phyloP scores from a whole-genome alignment of 2,329 filamentous ascomycete species.

The Golovinomyces cichoracearum region DNA sequence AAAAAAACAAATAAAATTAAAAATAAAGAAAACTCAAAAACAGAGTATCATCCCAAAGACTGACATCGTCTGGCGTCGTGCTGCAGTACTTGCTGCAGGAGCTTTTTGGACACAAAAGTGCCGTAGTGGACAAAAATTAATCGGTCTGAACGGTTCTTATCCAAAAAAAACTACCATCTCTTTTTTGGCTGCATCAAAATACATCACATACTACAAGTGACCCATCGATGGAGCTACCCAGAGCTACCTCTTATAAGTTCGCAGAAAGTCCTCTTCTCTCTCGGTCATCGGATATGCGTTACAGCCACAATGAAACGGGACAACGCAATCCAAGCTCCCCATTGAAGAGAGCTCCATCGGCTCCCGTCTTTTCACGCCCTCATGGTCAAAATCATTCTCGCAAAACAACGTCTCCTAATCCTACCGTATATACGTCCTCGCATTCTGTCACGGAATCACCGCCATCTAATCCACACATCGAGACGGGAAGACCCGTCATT shows the following conservation, averaged over 20 bases:
- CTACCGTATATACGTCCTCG: conserved; percentile 19
- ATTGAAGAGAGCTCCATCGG: conserved; percentile 24
- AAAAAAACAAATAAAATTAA: too few species aligned
- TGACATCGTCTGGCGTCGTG: too few species aligned
- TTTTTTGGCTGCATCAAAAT: too few species aligned
- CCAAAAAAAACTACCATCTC: too few species aligned
- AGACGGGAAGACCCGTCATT: background rate
- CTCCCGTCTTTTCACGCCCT: conserved; percentile 35
- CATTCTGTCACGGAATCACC: conserved; percentile 26
- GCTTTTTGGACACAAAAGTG: too few species aligned
- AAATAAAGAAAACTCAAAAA: too few species aligned
- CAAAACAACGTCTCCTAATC: conserved; percentile 19
- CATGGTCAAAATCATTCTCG: conserved; percentile 2
- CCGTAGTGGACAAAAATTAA: too few species aligned
- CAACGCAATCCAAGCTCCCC: conserved; percentile 21
- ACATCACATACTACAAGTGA: too few species aligned
- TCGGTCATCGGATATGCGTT: background rate
- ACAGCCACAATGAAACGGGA: conserved; percentile 19
- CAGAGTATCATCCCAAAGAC: too few species aligned
- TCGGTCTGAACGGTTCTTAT: too few species aligned
- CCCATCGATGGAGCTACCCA: conserved; percentile 4
- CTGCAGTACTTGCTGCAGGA: too few species aligned
- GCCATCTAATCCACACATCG: background rate
- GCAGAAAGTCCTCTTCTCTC: conserved; percentile 32
- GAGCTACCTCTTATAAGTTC: conserved; percentile 26